Evolutionary conservation across 2,329 filamentous ascomycete species (phyloP), one percentile per base, ranked within the genome.

Genomic region (Fusarium sp.): DNA sequence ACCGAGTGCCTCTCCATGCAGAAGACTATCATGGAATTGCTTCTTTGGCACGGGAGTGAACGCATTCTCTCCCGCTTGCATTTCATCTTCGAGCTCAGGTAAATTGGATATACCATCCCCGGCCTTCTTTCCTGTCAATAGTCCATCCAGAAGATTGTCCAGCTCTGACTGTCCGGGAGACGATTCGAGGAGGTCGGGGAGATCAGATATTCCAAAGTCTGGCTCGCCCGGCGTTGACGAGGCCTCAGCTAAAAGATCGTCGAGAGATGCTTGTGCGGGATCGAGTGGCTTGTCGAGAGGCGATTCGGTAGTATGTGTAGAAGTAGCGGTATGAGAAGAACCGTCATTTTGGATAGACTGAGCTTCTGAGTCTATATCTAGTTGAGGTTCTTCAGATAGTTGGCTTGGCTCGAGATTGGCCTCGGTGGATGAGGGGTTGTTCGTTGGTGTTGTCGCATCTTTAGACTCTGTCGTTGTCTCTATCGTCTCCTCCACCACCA

Each of bases 1-100:
- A 2, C 74, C 75, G 7, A 82, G 63, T 26, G 68, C 61, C n/a
- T 74, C 66, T 24, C 77, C 73, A 5, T 72, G 70, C 1, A 80
- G 47, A 15, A 79, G 72, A 5, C 60, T 61, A 55, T 79, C 68
- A 8, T 60, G 67, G 15, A 76, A 70, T 17, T 17, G 30, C 39
- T 41, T 62, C 33, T 41, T 56, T 19, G 51, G 43, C 13, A 41
- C 22, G 30, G 22, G 15, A 11, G 10, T 47, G 2, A 20, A 9
- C 13, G 53, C 32, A 9, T 39, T n/a, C 22, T 14, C 15, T n/a
- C n/a, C 3, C 14, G 30, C 9, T 13, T 22, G 26, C 19, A n/a
- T n/a, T 13, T 20, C 46, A 41, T 56, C 46, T 11, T 62, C 40
- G 11, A 54, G 43, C 17, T 58, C 70, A 22, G 60, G 64, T 2